Evolutionary conservation across 2,329 filamentous ascomycete species (phyloP), one percentile per base, ranked within the genome.

Genomic region (Blastomyces emzantsi): DNA sequence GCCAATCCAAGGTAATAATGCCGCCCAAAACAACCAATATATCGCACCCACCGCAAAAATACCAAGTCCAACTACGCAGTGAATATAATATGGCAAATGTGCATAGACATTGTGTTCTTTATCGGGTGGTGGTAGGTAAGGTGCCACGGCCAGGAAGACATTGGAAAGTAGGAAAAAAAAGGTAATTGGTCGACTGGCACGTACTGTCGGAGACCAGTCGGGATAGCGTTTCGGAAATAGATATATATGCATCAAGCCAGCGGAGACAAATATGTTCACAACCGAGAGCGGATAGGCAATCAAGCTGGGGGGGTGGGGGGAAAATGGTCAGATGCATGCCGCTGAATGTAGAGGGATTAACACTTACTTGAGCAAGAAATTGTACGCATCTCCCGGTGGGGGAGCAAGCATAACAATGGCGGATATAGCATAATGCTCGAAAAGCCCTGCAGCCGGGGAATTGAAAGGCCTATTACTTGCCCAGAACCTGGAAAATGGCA

Each of bases 381-480:
- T 87, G 73, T 89, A 89, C 0, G 87, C 86, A 19, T 86, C 82
- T 0, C 87, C 87, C 0, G 86, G 83, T 0, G 87, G 87, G 1
- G 87, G 87, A 0, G 85, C 87, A 3, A 89, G 73, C 41, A 90
- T 81, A 15, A 89, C 80, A 55, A 90, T 80, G 64, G 87, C 78
- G 0, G 85, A 87, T 2, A 88, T 80, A 19, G 87, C 69, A 82
- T 85, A 89, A 72, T 89, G 87, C 25, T 89, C 78, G 67, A 89
- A 83, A 11, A 79, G 69, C 13, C 75, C 75, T 7, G 84, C 77
- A n/a, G 84, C 80, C 0, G 87, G 87, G 0, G 87, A 82, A 63
- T 86, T 85, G 66, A 86, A 87, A 0, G 87, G 88, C 73, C 82
- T 84, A 69, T 86, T 87, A 3, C 85, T 88, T 0, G 87, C 87